These are phyloP conservation scores for Rubroboletus satanas DNA, from an alignment of 768 basidiomycete species.

Conservation along the genomic window DNA sequence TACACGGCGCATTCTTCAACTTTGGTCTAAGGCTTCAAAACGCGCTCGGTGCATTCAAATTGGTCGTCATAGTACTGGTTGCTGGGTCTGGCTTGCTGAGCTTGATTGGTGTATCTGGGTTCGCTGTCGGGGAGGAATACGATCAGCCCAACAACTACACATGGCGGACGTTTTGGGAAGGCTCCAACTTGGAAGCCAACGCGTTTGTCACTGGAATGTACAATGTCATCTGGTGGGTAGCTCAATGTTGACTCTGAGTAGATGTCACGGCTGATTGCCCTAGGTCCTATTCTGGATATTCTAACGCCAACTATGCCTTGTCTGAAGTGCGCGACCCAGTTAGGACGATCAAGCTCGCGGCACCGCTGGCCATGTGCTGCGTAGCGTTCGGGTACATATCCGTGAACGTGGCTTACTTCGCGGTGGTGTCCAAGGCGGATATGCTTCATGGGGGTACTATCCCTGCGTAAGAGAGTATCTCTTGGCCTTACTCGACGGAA, in stretches of 20 bases:
- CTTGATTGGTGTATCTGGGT: constrained; percentile 46
- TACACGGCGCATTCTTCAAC: constrained; percentile 52
- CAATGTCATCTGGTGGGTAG: constrained; percentile 61
- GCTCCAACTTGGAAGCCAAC: constrained; percentile 51
- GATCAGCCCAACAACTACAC: constrained; percentile 53
- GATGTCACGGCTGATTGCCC: neutral
- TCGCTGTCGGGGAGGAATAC: constrained; percentile 48
- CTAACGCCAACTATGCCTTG: constrained; percentile 70
- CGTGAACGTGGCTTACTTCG: constrained; percentile 71
- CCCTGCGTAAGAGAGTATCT: constrained; percentile 49
- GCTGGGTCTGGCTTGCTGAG: constrained; percentile 52
- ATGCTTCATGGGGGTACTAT: constrained; percentile 62
- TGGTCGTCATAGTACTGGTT: constrained; percentile 50
- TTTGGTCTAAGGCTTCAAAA: constrained; percentile 65
- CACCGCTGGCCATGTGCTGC: constrained; percentile 57
- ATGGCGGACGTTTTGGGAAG: constrained; percentile 64
- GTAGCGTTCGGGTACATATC: constrained; percentile 60
- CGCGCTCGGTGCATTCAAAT: constrained; percentile 55
- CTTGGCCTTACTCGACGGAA: neutral
- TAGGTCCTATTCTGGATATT: constrained; percentile 72
- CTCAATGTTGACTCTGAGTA: neutral
- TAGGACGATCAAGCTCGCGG: constrained; percentile 54
- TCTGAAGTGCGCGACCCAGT: constrained; percentile 68
- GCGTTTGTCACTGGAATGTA: constrained; percentile 63
- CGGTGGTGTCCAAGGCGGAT: constrained; percentile 66